These are phyloP conservation scores for Chlorella variabilis DNA, from an alignment of 163 green algal genomes.

Conservation along the genomic window DNA sequence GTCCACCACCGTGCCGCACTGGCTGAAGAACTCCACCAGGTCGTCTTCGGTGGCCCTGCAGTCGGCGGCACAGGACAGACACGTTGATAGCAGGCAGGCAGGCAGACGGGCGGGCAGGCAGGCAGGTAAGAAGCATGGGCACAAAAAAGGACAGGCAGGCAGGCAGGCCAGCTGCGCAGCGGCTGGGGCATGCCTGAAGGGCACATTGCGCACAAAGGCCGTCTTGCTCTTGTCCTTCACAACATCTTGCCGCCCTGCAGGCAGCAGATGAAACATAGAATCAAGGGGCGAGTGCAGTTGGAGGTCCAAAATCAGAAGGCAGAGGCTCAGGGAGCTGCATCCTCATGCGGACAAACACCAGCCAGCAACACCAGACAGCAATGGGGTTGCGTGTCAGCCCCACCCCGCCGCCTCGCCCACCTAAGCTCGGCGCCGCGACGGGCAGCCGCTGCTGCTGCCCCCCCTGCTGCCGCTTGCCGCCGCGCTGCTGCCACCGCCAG, in stretches of 20 bases:
- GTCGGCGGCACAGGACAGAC: too few species aligned
- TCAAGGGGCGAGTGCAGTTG: too few species aligned
- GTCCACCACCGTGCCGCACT: constrained; percentile 62
- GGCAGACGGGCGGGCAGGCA: too few species aligned
- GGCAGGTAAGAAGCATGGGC: too few species aligned
- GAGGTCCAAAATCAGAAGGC: too few species aligned
- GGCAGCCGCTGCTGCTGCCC: constrained; percentile 49
- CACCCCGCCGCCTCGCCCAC: too few species aligned
- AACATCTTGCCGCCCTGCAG: constrained; percentile 62
- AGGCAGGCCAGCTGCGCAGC: neutral
- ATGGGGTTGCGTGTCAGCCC: neutral
- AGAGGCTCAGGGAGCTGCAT: too few species aligned
- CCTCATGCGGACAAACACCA: too few species aligned
- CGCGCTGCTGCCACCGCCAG: constrained; percentile 71
- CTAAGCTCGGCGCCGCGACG: constrained; percentile 44
- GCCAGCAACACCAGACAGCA: too few species aligned
- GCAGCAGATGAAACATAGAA: neutral
- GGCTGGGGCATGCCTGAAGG: constrained; percentile 59
- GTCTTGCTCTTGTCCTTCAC: constrained; percentile 72
- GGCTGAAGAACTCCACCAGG: constrained; percentile 72
- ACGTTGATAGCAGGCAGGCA: too few species aligned
- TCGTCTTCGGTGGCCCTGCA: constrained; percentile 68
- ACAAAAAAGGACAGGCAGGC: too few species aligned
- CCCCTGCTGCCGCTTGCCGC: constrained; percentile 44
- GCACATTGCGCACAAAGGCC: constrained; percentile 82